A percentile compares a stretch with the other conserved stretches of the same genome.
These are phyloP conservation scores for Oryza nivara DNA, from an alignment of 176 grass and related monocot species.

Conservation along the genomic window DNA sequence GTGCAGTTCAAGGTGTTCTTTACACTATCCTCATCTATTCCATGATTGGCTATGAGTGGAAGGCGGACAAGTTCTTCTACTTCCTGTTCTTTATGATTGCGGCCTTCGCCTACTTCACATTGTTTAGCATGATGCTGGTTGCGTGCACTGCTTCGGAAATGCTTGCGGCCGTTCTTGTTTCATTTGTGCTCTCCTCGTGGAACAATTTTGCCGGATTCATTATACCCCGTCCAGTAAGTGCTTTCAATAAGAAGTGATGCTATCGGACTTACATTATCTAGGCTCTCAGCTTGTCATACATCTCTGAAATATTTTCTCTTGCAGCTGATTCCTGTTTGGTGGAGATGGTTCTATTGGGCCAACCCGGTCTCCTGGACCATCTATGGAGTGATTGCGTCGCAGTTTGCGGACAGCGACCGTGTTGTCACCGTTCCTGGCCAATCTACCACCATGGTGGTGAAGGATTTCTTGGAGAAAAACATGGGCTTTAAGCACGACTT, in stretches of 20 bases:
- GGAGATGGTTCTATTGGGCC: slow-evolving; percentile 85
- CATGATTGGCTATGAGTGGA: slow-evolving; percentile 62
- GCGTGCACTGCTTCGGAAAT: slow-evolving; percentile 58
- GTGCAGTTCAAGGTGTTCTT: slow-evolving; percentile 40
- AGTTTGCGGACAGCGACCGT: slow-evolving; percentile 40
- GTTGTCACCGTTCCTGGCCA: slow-evolving; percentile 34
- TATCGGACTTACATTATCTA: not conserved
- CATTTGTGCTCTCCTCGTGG: slow-evolving; percentile 52
- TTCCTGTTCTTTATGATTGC: slow-evolving; percentile 58
- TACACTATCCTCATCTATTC: slow-evolving; percentile 60
- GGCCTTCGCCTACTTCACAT: slow-evolving; percentile 52
- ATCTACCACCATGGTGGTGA: not conserved
- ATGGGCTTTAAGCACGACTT: slow-evolving; percentile 58
- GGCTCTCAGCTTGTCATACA: too few relatives aligned
- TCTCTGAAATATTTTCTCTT: slow-evolving; percentile 13
- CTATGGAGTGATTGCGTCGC: slow-evolving; percentile 56
- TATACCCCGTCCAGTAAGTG: slow-evolving; percentile 52
- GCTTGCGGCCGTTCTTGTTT: slow-evolving; percentile 44
- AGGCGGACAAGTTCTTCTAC: slow-evolving; percentile 49
- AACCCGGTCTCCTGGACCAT: slow-evolving; percentile 67
- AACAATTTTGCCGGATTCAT: slow-evolving; percentile 71
- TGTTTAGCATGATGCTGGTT: slow-evolving; percentile 65
- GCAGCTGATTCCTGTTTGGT: slow-evolving; percentile 67
- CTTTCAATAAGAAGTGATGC: not conserved
- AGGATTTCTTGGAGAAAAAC: slow-evolving; percentile 39